Percentiles rank a stretch among this genome's conserved stretches.
phyloP scores from a whole-genome alignment of 2,329 filamentous ascomycete species.

The Aspergillus sergii region DNA sequence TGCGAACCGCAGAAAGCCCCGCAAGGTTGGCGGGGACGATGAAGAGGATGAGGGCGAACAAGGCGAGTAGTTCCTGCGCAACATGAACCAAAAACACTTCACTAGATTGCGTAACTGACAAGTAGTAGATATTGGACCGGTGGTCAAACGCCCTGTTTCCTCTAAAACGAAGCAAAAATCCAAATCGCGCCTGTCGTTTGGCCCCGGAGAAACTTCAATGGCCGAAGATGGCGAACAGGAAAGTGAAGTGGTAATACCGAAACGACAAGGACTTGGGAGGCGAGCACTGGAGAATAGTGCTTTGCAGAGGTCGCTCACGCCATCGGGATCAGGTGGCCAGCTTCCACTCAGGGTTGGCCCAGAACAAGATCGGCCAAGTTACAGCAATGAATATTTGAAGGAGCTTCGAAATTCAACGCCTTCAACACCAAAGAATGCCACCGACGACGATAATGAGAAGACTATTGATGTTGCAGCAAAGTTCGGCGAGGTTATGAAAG shows the following conservation, averaged over 20 bases:
- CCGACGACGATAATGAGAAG: constrained; percentile 52
- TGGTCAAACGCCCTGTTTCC: constrained; percentile 56
- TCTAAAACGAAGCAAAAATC: constrained; percentile 69
- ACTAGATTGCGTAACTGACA: constrained; percentile 18
- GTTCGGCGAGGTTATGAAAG: constrained; percentile 47
- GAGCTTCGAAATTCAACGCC: constrained; percentile 86
- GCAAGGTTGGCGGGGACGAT: constrained; percentile 75
- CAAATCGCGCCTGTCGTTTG: constrained; percentile 76
- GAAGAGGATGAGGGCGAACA: constrained; percentile 47
- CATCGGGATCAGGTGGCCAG: constrained; percentile 51
- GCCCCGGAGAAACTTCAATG: constrained; percentile 59
- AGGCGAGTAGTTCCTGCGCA: constrained; percentile 43
- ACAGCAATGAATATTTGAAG: constrained; percentile 83
- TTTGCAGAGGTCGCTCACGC: constrained; percentile 56
- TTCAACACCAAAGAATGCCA: constrained; percentile 66
- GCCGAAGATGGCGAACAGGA: constrained; percentile 58
- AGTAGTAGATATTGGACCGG: constrained; percentile 47
- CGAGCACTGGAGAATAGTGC: constrained; percentile 70
- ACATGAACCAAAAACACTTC: background rate
- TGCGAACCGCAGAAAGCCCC: constrained; percentile 66
- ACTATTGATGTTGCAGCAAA: constrained; percentile 54
- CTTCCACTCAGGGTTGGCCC: constrained; percentile 62
- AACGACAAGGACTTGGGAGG: constrained; percentile 61
- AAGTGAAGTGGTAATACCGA: constrained; percentile 61
- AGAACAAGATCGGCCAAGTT: constrained; percentile 73